These are phyloP conservation scores for Pelargonium nanum DNA, from an alignment of 345 rosid species.

Conservation along the genomic window DNA sequence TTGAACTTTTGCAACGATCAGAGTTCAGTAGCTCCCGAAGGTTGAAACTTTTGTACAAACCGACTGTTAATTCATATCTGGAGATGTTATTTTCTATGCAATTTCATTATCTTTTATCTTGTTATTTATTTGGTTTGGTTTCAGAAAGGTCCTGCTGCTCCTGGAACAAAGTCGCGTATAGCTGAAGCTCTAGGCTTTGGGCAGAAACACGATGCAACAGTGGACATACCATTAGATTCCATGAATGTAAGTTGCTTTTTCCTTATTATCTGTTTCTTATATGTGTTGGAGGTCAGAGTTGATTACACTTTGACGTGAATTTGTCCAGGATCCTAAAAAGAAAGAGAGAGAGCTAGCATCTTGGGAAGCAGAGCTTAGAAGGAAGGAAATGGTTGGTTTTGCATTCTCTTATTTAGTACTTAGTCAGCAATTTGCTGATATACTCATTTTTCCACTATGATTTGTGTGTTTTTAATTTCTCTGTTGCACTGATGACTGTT, in stretches of 20 bases:
- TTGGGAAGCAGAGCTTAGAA: slow-evolving; percentile 91
- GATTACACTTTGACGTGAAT: slow-evolving; percentile 8
- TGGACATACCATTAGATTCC: slow-evolving; percentile 77
- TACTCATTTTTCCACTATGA: neutral
- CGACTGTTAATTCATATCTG: neutral
- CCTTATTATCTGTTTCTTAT: neutral
- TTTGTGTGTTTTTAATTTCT: too few species aligned
- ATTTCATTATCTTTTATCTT: slow-evolving; percentile 16
- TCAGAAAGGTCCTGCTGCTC: slow-evolving; percentile 52
- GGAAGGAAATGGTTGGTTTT: slow-evolving; percentile 56
- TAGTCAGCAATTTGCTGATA: neutral
- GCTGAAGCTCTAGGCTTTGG: slow-evolving; percentile 48
- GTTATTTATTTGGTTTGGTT: slow-evolving; percentile 5
- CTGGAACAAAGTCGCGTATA: slow-evolving; percentile 40
- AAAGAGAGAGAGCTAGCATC: slow-evolving; percentile 69
- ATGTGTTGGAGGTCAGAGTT: slow-evolving; percentile 4
- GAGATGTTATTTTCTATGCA: neutral
- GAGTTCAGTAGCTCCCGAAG: too few species aligned
- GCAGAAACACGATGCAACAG: slow-evolving; percentile 66
- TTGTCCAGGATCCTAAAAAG: slow-evolving; percentile 51
- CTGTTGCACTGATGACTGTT: neutral
- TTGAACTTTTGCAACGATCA: neutral
- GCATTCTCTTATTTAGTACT: neutral
- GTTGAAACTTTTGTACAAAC: neutral
- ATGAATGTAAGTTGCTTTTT: slow-evolving; percentile 42